These are phyloP conservation scores for Euclidium syriacum DNA, from an alignment of 345 rosid species.

Conservation along the genomic window DNA sequence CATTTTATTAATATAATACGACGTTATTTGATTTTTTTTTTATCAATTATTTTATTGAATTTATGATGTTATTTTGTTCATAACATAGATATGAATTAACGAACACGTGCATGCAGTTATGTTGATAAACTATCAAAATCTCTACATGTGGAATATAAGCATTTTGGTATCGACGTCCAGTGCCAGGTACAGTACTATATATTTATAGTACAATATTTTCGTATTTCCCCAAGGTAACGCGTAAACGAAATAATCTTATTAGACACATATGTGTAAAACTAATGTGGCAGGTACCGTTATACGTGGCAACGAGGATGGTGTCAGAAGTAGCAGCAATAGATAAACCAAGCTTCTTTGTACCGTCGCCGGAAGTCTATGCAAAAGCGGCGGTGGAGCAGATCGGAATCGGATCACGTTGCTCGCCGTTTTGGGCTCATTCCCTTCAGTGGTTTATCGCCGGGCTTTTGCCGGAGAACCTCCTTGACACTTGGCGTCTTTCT, in stretches of 20 bases:
- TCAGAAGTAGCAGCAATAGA: slow-evolving; percentile 47
- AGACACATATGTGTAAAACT: not conserved
- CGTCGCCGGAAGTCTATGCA: slow-evolving; percentile 56
- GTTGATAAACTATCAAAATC: slow-evolving; percentile 72
- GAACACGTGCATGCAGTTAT: slow-evolving; percentile 38
- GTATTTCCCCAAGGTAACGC: not conserved
- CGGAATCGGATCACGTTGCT: slow-evolving; percentile 59
- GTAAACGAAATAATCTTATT: not conserved
- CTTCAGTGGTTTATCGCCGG: slow-evolving; percentile 64
- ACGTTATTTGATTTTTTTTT: too few species aligned
- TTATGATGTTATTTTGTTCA: too few species aligned
- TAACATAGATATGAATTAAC: not conserved
- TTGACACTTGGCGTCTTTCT: slow-evolving; percentile 80
- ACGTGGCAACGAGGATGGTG: slow-evolving; percentile 82
- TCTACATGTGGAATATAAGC: slow-evolving; percentile 61
- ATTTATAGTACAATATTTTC: not conserved
- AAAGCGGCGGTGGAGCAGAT: slow-evolving; percentile 47
- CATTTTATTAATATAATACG: not conserved
- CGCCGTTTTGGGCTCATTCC: slow-evolving; percentile 77
- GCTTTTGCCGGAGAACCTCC: slow-evolving; percentile 43
- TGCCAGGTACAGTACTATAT: slow-evolving; percentile 61
- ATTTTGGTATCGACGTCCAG: slow-evolving; percentile 66
- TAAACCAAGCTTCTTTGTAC: slow-evolving; percentile 46
- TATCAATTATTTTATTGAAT: too few species aligned
- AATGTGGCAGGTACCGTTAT: slow-evolving; percentile 57